Evolutionary conservation across 352 stramenopile species (phyloP).

Genomic region (Globisporangium barbulae): DNA sequence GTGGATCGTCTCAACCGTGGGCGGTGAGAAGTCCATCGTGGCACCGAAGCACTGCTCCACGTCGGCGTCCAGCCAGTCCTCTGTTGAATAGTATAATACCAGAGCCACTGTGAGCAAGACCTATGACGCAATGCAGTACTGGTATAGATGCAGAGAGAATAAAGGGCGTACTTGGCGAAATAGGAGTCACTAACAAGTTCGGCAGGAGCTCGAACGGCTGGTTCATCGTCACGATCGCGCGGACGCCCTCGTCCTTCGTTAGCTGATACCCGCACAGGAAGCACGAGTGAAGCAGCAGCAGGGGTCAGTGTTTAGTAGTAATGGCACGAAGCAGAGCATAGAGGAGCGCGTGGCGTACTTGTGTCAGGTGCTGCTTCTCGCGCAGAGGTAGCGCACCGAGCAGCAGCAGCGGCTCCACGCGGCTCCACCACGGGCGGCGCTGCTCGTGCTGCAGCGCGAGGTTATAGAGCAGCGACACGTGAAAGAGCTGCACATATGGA

Average conservation of each 20-base stretch:
- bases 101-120: neutral
- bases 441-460: constrained; percentile 40
- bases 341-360: constrained; percentile 3
- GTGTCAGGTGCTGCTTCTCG: constrained; percentile 48
- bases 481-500: constrained; percentile 11
- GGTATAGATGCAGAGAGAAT: neutral
- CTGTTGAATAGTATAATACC: constrained; percentile 17
- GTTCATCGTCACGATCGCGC: constrained; percentile 80
- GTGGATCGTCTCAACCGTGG: constrained; percentile 58
- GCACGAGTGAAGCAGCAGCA: no score
- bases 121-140: no score
- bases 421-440: constrained; percentile 70
- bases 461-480: constrained; percentile 83
- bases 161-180: constrained; percentile 39
- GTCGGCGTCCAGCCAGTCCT: constrained; percentile 43
- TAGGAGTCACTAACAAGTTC: constrained; percentile 56
- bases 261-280: constrained; percentile 23
- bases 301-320: neutral
- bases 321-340: neutral
- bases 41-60: constrained; percentile 62
- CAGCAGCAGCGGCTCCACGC: constrained; percentile 55
- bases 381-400: constrained; percentile 67
- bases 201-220: constrained; percentile 59
- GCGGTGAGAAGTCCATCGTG: constrained; percentile 66
- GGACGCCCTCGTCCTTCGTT: constrained; percentile 49